Evolutionary conservation across 2,329 filamentous ascomycete species (phyloP), one percentile per base, ranked within the genome.

Genomic region (Nigrospora sphaerica): DNA sequence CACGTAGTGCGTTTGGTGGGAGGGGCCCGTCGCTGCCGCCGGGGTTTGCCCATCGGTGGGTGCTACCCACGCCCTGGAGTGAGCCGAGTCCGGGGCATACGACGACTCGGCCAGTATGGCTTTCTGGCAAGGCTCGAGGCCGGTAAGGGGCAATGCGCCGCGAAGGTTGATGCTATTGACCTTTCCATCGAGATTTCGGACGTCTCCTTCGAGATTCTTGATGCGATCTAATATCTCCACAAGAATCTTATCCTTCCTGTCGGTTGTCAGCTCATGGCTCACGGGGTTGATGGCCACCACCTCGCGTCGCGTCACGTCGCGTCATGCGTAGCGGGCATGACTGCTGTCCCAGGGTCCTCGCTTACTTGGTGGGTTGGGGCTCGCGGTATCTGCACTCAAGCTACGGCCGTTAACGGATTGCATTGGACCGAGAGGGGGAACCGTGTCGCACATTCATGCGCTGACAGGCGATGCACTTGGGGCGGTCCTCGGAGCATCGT

Each of bases 341-440:
- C 23, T 28, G 39, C 45, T 46, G 32, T 34, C 47, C 46, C 33
- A 33, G 41, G 42, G 32, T 31, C 43, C 37, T 39, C 47, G 70
- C 76, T 65, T 71, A 81, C 78, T 83, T 83, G 45, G 80, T 83
- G 33, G 78, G 78, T 54, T 75, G 72, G 23, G 78, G 76, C 52
- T 81, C 77, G 53, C 77, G 68, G 58, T 84, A 84, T 51, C 70
- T 69, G 59, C 81, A 85, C 35, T 77, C 73, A 50, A 80, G 69
- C 55, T 75, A 18, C 17, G 9, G 12, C 31, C 13, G 36, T 42
- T 23, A 34, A 33, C 32, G 34, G 32, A 23, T n/a, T 14, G 32
- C 17, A 6, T 7, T 28, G 23, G 23, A 28, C 10, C 7, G 23
- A 9, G 23, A 28, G 10, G 23, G 23, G 23, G 23, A 10, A 9